Evolutionary conservation across 83 land plant genomes (phyloP).

Genomic region (Diphasiastrum complanatum): DNA sequence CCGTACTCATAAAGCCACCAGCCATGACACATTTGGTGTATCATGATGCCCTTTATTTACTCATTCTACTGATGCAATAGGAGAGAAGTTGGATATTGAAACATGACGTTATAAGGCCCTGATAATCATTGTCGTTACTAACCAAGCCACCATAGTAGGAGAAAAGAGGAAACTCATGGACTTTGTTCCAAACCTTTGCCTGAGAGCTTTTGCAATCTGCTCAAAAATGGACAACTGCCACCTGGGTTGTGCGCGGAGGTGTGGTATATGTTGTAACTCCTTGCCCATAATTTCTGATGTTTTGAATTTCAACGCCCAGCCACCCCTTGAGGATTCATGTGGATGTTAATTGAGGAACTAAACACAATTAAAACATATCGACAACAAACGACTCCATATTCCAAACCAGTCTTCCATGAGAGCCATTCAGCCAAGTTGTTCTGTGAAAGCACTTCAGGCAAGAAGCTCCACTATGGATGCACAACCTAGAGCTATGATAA

Average conservation of each 20-base stretch:
- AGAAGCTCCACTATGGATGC: too few species aligned
- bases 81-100: constrained; percentile 36
- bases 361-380: too few species aligned
- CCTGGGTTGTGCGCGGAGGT: too few species aligned
- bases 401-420: too few species aligned
- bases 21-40: constrained; percentile 1
- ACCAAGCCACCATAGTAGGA: constrained; percentile 49
- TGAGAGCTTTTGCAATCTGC: constrained; percentile 28
- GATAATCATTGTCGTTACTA: constrained; percentile 30
- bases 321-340: too few species aligned
- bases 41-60: neutral
- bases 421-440: too few species aligned
- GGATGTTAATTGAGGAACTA: constrained; percentile 35
- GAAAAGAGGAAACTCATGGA: constrained; percentile 52
- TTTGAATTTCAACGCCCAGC: too few species aligned
- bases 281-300: too few species aligned
- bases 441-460: too few species aligned
- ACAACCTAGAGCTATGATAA: too few species aligned
- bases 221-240: constrained; percentile 24
- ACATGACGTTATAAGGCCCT: constrained; percentile 42
- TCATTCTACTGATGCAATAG: constrained; percentile 5
- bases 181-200: constrained; percentile 43
- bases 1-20: constrained; percentile 47
- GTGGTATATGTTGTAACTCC: too few species aligned
- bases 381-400: too few species aligned